Base-by-base conservation (phyloP, 1,284 basidiomycete genomes). In the Pseudozyma hubeiensis region DNA sequence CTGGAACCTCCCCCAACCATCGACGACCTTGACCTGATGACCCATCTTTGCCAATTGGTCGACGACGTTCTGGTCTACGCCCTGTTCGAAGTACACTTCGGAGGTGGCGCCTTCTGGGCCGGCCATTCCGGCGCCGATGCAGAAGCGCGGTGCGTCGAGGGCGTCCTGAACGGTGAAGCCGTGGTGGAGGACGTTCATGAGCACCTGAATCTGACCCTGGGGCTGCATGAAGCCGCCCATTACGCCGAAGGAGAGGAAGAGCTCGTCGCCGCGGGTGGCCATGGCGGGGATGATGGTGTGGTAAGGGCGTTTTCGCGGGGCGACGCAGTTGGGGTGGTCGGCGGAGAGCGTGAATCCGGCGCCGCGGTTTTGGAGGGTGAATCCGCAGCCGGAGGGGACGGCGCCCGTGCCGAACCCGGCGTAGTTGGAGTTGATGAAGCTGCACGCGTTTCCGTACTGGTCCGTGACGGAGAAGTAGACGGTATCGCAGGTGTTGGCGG, bases 211-310 rank as follows among this genome's bases (percentile, higher is more conserved):
- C 75, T 97, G 94, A 0, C 94, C 93, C 88, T 94, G 92, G 35
- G 89, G 90, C 85, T 97, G 95, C 93, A 96, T 97, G 86, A 91
- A 95, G 3, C 93, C 93, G 59, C 82, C 79, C 94, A 96, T 96
- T 16, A 96, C 93, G 51, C 94, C 94, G 76, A 91, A 96, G 61
- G 89, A 90, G 79, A 97, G 86, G 87, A 94, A 93, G 1, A 97
- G 87, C 47, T 97, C 93, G 62, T 91, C 89, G 6, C 89, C 90
- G 63, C 89, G 88, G 3, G 92, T 92, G 0, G 90, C 95, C 87
- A 97, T 89, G 1, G 92, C 93, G 7, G 96, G 95, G 69, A 96
- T 95, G 80, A 97, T 97, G 7, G 94, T 97, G 82, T 97, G 94
- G 84, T 95, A 97, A 2, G 94, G 94, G 16, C 93, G 88, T 86